These are phyloP conservation scores for Malus sylvestris DNA, from an alignment of 306 rosid species.

Conservation along the genomic window DNA sequence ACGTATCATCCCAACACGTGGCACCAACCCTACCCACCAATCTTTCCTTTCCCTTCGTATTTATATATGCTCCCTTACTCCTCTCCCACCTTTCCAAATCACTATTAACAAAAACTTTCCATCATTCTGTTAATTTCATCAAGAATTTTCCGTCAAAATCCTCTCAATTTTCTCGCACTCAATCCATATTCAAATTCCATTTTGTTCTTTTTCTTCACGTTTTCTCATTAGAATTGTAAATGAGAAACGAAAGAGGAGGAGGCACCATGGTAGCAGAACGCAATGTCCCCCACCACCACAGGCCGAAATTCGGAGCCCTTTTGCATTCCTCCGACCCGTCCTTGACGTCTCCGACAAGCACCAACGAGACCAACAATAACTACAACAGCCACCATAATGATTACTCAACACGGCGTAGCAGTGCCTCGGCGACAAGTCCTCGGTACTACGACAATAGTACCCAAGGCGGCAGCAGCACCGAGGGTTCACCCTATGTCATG, in stretches of 20 bases:
- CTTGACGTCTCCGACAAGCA: not conserved
- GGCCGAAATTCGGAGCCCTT: constrained; percentile 42
- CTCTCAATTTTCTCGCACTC: not conserved
- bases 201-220: not conserved
- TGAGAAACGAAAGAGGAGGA: constrained; percentile 44
- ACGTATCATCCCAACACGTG: constrained; percentile 18
- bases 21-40: constrained; percentile 16
- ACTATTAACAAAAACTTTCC: not conserved
- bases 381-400: not conserved
- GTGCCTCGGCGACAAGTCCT: constrained; percentile 14
- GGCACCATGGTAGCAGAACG: constrained; percentile 35
- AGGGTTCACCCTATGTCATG: constrained; percentile 46
- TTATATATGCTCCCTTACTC: constrained; percentile 1
- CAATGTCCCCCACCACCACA: constrained; percentile 7
- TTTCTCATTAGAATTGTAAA: not conserved
- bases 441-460: constrained; percentile 8
- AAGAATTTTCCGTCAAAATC: not conserved
- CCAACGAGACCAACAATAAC: not conserved
- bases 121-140: not conserved
- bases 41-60: constrained; percentile 6
- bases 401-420: constrained; percentile 15
- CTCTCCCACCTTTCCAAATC: constrained; percentile 7
- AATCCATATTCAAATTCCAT: not conserved
- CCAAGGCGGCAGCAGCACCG: constrained; percentile 10
- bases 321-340: constrained; percentile 58